A percentile compares a stretch with the other conserved stretches of the same genome.
Evolutionary conservation across 2,329 filamentous ascomycete genomes (phyloP).

Genomic region (Penicillium glabrum): DNA sequence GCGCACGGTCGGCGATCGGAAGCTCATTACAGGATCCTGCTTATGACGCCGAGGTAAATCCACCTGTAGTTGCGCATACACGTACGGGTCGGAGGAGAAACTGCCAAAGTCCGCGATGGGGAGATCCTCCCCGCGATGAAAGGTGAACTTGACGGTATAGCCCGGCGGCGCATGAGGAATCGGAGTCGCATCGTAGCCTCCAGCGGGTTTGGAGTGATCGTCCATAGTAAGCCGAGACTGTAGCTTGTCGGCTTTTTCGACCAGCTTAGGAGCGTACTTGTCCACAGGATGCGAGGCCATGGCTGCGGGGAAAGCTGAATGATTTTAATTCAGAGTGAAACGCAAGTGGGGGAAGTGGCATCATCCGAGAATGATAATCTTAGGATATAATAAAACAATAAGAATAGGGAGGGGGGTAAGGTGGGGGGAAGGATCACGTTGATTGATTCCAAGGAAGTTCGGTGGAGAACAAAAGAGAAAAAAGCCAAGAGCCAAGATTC

Average conservation of each 20-base stretch:
- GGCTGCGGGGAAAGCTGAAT: neutral
- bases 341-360: neutral
- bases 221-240: constrained; percentile 35
- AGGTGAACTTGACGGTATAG: constrained; percentile 81
- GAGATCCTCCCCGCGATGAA: constrained; percentile 77
- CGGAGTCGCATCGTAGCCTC: constrained; percentile 78
- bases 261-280: constrained; percentile 27
- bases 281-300: constrained; percentile 9
- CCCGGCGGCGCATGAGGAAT: constrained; percentile 72
- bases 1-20: constrained; percentile 75
- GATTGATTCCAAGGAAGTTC: neutral
- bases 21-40: constrained; percentile 73
- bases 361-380: neutral
- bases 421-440: neutral
- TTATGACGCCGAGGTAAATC: constrained; percentile 74
- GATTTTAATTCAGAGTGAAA: neutral
- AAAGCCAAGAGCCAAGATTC: constrained; percentile 18
- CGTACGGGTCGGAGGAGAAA: constrained; percentile 79
- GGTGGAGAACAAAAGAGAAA: neutral
- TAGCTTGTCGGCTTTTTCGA: constrained; percentile 40
- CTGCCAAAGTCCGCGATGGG: constrained; percentile 77
- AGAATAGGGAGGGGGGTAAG: neutral
- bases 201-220: constrained; percentile 55
- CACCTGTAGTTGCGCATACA: constrained; percentile 73
- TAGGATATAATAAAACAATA: neutral